Conservation (phyloP, 805 yeast species). For the Lachancea cidri region DNA sequence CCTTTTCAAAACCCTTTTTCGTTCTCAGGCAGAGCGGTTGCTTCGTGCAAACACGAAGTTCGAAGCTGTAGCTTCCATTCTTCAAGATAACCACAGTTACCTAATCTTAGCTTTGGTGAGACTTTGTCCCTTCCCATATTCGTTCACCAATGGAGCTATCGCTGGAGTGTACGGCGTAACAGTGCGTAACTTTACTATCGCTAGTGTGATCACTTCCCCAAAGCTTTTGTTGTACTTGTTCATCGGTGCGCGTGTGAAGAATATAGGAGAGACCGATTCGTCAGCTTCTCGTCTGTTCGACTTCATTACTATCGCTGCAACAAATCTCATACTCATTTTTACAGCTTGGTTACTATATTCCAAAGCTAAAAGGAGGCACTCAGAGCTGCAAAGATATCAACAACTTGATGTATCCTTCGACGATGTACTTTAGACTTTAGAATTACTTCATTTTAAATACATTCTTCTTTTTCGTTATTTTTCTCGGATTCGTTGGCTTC, state of each 20-base stretch:
- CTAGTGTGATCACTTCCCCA: slow-evolving; percentile 75
- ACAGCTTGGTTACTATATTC: slow-evolving; percentile 67
- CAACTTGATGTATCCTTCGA: slow-evolving; percentile 10
- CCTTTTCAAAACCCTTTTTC: slow-evolving; percentile 55
- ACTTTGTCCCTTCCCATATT: slow-evolving; percentile 89
- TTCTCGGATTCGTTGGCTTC: slow-evolving; percentile 2
- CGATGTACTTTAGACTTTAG: slow-evolving; percentile 1
- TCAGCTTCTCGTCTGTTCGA: slow-evolving; percentile 53
- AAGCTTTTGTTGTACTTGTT: slow-evolving; percentile 72
- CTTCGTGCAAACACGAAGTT: slow-evolving; percentile 59
- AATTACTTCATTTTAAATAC: slow-evolving; percentile 4
- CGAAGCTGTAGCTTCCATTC: slow-evolving; percentile 66
- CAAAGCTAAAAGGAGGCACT: slow-evolving; percentile 39
- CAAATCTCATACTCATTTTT: slow-evolving; percentile 47
- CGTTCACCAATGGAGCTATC: slow-evolving; percentile 86
- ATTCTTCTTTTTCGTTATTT: slow-evolving; percentile 8
- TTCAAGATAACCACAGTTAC: slow-evolving; percentile 66
- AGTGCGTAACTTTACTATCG: slow-evolving; percentile 55
- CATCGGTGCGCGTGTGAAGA: slow-evolving; percentile 69
- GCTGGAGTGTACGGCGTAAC: slow-evolving; percentile 80
- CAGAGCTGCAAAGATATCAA: slow-evolving; percentile 27
- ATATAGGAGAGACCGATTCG: slow-evolving; percentile 57
- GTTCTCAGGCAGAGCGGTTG: slow-evolving; percentile 52
- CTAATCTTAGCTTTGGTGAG: slow-evolving; percentile 66
- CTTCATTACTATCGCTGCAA: slow-evolving; percentile 51